A percentile compares a stretch with the other conserved stretches of the same genome.
Conservation (phyloP, 805 yeast species). For the Candida nanaspora region DNA sequence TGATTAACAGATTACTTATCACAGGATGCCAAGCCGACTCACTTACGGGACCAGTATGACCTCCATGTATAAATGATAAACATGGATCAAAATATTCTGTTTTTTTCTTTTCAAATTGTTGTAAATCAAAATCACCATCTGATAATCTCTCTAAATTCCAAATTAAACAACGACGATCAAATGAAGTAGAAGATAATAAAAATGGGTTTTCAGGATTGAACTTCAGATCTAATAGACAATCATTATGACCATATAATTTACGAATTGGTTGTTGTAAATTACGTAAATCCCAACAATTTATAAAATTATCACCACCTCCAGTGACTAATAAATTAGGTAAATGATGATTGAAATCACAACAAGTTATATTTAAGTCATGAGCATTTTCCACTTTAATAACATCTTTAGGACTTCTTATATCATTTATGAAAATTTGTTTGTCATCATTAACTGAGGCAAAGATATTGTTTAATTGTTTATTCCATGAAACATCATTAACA, state of each 20-base stretch:
- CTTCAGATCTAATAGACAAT: slow-evolving; percentile 46
- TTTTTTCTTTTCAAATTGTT: slow-evolving; percentile 44
- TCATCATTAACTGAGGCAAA: slow-evolving; percentile 75
- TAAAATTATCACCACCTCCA: slow-evolving; percentile 71
- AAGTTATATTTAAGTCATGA: slow-evolving; percentile 57
- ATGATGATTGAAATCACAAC: slow-evolving; percentile 47
- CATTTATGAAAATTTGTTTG: slow-evolving; percentile 51
- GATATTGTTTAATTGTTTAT: slow-evolving; percentile 31
- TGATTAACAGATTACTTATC: slow-evolving; percentile 49
- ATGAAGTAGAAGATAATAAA: slow-evolving; percentile 49
- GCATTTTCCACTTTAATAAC: slow-evolving; percentile 40
- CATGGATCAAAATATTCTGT: slow-evolving; percentile 67
- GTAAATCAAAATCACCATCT: slow-evolving; percentile 47
- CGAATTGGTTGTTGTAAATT: slow-evolving; percentile 52
- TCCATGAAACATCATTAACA: slow-evolving; percentile 65
- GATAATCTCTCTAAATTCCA: slow-evolving; percentile 68
- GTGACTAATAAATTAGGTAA: slow-evolving; percentile 52
- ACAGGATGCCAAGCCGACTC: slow-evolving; percentile 65
- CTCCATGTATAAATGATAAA: slow-evolving; percentile 75
- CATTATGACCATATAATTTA: slow-evolving; percentile 59
- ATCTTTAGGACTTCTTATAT: slow-evolving; percentile 34
- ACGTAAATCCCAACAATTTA: slow-evolving; percentile 70
- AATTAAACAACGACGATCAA: slow-evolving; percentile 61
- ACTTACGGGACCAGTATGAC: slow-evolving; percentile 66
- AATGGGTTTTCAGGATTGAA: slow-evolving; percentile 34